phyloP scores from a whole-genome alignment of 495 filamentous ascomycete species.

The Friedmanniomyces endolithicus region DNA sequence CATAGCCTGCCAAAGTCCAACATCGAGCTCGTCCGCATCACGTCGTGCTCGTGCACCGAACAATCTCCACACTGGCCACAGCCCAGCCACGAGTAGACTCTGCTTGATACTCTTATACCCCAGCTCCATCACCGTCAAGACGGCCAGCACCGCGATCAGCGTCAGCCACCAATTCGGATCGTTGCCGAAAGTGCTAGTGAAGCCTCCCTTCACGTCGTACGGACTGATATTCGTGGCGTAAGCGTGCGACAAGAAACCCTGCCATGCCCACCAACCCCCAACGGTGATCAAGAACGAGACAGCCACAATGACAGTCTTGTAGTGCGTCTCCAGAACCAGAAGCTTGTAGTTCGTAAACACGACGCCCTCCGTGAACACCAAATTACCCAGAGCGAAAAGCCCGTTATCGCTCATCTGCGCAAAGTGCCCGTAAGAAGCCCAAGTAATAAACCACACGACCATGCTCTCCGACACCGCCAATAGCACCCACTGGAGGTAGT shows the following conservation, averaged over 20 bases:
- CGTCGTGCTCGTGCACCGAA: too few relatives aligned
- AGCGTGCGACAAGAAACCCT: constrained; percentile 53
- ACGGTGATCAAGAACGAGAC: constrained; percentile 55
- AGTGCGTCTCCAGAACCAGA: constrained; percentile 74
- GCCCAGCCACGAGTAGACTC: constrained; percentile 53
- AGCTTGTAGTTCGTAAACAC: constrained; percentile 75
- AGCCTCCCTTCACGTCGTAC: constrained; percentile 61
- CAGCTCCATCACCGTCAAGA: constrained; percentile 56
- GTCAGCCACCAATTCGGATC: constrained; percentile 73
- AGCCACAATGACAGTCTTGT: constrained; percentile 59
- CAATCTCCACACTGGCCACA: constrained; percentile 37
- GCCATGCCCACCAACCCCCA: constrained; percentile 80
- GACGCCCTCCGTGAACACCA: constrained; percentile 64
- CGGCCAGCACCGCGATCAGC: constrained; percentile 50
- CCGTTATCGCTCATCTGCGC: constrained; percentile 55
- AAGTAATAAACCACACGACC: constrained; percentile 66
- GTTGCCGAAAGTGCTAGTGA: constrained; percentile 56
- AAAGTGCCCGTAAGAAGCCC: constrained; percentile 53
- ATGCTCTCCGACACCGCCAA: constrained; percentile 67
- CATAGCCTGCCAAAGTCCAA: constrained; percentile 3
- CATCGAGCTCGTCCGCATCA: constrained; percentile 1
- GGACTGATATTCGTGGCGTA: constrained; percentile 43
- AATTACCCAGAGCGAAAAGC: constrained; percentile 65
- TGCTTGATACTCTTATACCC: constrained; percentile 47
- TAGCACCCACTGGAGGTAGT: constrained; percentile 72